Evolutionary conservation across 1,284 basidiomycete species (phyloP), one percentile per base, ranked within the genome.

Genomic region (Puccinia hordei): DNA sequence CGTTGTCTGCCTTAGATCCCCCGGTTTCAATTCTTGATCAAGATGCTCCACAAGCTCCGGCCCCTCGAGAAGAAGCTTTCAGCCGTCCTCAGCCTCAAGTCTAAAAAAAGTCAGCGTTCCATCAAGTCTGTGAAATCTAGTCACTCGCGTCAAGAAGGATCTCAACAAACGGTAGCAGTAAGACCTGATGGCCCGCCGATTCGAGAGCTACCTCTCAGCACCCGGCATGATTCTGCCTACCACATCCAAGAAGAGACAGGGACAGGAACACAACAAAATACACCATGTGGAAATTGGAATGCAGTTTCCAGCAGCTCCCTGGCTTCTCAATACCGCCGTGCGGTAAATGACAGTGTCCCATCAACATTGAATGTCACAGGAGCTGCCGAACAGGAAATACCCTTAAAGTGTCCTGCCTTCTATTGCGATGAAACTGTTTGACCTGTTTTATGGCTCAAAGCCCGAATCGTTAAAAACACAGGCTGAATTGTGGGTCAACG

Each of bases 391-490:
- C 22, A 22, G 35, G 49, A 51, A 38, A 38, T 9, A 19, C 30
- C 49, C n/a, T 30, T 35, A 17, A 49, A 30, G 10, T 41, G 15
- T 51, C 27, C 27, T 76, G 30, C 74, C 74, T 35, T 17, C 44
- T 1, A 24, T 63, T 24, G 74, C 63, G 35, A 46, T 76, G 2
- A 65, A 76, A 30, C 27, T 76, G 12, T 76, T 76, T 33, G 41
- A 63, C 8, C 19, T 63, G 22, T 33, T 76, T 19, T 63, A 76
- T 55, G 74, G 74, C 13, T 27, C 57, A 17, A 76, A 61, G 38
- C 57, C 74, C 17, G 74, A 76, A 53, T 66, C 27, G 59, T 53
- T 76, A 27, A 76, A 76, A 22, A 76, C 74, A 5, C 74, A 76
- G 53, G 33, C 49, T 51, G 44, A 63, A 55, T 53, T 76, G 49